Base-by-base conservation (phyloP, 2,329 filamentous ascomycete species). In the Venturia pyrina region DNA sequence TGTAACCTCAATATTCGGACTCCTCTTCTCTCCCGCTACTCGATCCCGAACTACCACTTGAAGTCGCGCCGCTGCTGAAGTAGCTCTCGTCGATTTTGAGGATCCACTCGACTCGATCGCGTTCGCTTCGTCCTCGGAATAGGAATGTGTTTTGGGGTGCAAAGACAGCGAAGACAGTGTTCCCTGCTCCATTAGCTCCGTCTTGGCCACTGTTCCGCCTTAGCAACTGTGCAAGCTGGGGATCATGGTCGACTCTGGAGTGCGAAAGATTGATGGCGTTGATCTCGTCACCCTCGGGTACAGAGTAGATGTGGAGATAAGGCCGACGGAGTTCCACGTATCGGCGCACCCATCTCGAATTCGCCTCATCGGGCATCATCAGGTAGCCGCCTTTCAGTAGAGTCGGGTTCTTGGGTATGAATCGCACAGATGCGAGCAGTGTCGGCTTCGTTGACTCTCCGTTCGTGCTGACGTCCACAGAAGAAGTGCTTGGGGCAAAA, bases 61-160 rank as follows among this genome's bases (percentile, higher is more conserved):
- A 44, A n/a, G 32, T 53, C 21, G 24, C 41, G 15, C 43, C 34
- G 21, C 62, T 64, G 32, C 44, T 19, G 71, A 86, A 85, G 75
- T 84, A 87, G 70, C 88, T 90, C 80, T 96, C 89, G 77, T 99
- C 95, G 71, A 99, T 91, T 72, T 89, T 89, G 76, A 96, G 85
- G 71, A 99, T 96, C 95, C 95, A 99, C 75, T 98, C 95, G 71
- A 93, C 88, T 81, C 97, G 96, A 76, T 97, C 93, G 62, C 88
- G 84, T 79, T 97, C 93, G 71, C 87, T 93, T 67, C 92, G 84
- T 32, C 92, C 90, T 17, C 92, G 91, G 76, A 99, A 98, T 50
- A 99, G 82, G 85, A 93, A 99, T 41, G 93, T 96, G 76, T 97
- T 97, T 75, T 95, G 89, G 67, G 89, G 90, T 53, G 91, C 93